Base-by-base conservation (phyloP, 441 rosid species). In the Aquilaria agallochum region DNA sequence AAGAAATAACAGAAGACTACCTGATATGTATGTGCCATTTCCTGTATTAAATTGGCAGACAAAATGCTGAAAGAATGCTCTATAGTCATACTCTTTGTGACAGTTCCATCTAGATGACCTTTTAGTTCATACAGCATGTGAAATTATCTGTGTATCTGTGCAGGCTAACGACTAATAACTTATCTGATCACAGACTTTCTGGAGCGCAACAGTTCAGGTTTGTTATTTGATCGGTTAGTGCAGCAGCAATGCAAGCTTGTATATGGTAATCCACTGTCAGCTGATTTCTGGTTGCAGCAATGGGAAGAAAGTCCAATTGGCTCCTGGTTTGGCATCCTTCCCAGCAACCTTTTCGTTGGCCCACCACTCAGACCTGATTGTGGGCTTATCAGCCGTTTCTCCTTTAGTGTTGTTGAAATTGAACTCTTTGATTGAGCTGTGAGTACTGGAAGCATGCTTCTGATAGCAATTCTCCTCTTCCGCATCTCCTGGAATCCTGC, bases 281-380 rank as follows among this genome's bases (percentile, higher is more conserved):
- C 86, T 82, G 59, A 86, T 81, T 70, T 81, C 89, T 53, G 99
- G 89, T 72, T 89, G 93, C 75, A 91, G 80, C 73, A 86, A 71
- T 1, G 96, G 95, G 83, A 89, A 91, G 86, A 94, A 89, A 62
- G 90, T 85, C 99, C 95, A 91, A 69, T 72, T 80, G 70, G 78
- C 77, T 60, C 88, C 65, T 47, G 83, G 78, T 54, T 71, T 76
- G 68, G 69, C 69, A 55, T 83, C 87, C 79, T 83, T 81, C 58
- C 93, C 88, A 5, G 84, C 83, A 55, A 87, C 86, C 63, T 90
- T 83, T 72, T 87, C 95, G 49, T 76, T 85, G 10, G 89, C 84
- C 95, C 95, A 88, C 95, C 95, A 85, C 71, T 83, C 84, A 0
- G 88, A 80, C 57, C 77, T 80, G 52, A 76, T 47, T 6, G 62